Conservation (phyloP, 768 basidiomycete genomes). For the Lactarius hatsudake region DNA sequence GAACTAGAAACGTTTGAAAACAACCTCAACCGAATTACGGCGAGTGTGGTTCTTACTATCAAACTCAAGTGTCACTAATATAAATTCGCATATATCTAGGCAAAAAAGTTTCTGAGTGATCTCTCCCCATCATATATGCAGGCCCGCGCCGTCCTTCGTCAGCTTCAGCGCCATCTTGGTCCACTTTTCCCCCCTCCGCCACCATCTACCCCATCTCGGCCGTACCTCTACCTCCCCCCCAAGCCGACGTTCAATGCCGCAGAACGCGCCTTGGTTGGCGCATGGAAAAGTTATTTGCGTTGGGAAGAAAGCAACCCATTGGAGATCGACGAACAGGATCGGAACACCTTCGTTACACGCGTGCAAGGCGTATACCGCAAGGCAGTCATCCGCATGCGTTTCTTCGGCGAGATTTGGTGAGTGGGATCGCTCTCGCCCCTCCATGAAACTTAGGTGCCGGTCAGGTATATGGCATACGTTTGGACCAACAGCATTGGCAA, state of each 20-base stretch:
- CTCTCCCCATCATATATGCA: conserved; percentile 94
- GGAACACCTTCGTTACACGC: conserved; percentile 58
- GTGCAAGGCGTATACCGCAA: conserved; percentile 84
- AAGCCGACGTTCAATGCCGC: conserved; percentile 68
- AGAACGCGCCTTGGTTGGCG: conserved; percentile 73
- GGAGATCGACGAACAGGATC: conserved; percentile 85
- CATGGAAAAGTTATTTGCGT: conserved; percentile 90
- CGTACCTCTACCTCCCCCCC: conserved; percentile 58
- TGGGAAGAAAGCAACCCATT: conserved; percentile 96
- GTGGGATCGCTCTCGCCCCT: conserved; percentile 21
- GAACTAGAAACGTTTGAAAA: conserved; percentile 93
- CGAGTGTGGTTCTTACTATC: conserved; percentile 26
- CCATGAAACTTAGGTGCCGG: background rate
- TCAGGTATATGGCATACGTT: conserved; percentile 86
- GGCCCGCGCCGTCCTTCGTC: conserved; percentile 83
- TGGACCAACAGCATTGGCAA: conserved; percentile 77
- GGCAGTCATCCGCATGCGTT: conserved; percentile 88
- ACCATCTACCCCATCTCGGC: conserved; percentile 41
- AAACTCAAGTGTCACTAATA: background rate
- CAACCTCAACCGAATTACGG: conserved; percentile 82
- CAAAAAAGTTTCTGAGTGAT: conserved; percentile 94
- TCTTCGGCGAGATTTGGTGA: conserved; percentile 93
- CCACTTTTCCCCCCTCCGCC: conserved; percentile 54
- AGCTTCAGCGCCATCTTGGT: conserved; percentile 67
- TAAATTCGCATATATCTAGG: conserved; percentile 40